Conservation (phyloP, 1,139 yeast genomes). For the Candida tropicalis region DNA sequence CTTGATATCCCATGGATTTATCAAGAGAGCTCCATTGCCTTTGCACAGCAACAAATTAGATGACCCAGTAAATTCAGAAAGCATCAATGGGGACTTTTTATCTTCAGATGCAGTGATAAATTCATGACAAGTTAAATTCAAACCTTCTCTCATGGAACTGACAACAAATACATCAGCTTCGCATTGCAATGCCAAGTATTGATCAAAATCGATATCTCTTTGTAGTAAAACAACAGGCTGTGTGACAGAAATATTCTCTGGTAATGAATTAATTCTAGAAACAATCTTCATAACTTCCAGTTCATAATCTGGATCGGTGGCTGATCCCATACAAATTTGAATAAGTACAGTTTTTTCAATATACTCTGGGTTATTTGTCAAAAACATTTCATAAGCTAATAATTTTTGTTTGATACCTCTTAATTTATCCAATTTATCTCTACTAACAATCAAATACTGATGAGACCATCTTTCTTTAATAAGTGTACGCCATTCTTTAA, state of each 20-base stretch:
- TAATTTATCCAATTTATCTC: slow-evolving; percentile 86
- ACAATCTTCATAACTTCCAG: slow-evolving; percentile 76
- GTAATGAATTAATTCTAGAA: slow-evolving; percentile 78
- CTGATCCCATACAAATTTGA: slow-evolving; percentile 70
- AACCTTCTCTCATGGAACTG: slow-evolving; percentile 92
- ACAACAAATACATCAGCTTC: slow-evolving; percentile 91
- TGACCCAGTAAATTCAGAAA: slow-evolving; percentile 95
- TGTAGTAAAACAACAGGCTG: slow-evolving; percentile 88
- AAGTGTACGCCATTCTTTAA: slow-evolving; percentile 66
- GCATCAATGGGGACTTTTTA: slow-evolving; percentile 76
- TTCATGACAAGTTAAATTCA: slow-evolving; percentile 95
- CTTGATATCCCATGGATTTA: slow-evolving; percentile 89
- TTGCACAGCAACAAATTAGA: slow-evolving; percentile 63
- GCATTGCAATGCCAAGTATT: slow-evolving; percentile 79
- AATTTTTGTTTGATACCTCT: slow-evolving; percentile 89
- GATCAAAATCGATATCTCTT: slow-evolving; percentile 86
- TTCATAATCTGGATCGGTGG: slow-evolving; percentile 59
- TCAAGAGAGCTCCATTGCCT: slow-evolving; percentile 69
- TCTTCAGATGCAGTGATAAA: slow-evolving; percentile 76
- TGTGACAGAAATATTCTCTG: slow-evolving; percentile 70
- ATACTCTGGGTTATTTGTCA: slow-evolving; percentile 70
- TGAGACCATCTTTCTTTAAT: slow-evolving; percentile 79
- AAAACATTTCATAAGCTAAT: slow-evolving; percentile 80
- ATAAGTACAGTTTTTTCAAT: slow-evolving; percentile 73
- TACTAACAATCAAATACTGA: slow-evolving; percentile 73